Evolutionary conservation across 2,329 filamentous ascomycete species (phyloP).

Genomic region (Emergomyces pasteurianus): DNA sequence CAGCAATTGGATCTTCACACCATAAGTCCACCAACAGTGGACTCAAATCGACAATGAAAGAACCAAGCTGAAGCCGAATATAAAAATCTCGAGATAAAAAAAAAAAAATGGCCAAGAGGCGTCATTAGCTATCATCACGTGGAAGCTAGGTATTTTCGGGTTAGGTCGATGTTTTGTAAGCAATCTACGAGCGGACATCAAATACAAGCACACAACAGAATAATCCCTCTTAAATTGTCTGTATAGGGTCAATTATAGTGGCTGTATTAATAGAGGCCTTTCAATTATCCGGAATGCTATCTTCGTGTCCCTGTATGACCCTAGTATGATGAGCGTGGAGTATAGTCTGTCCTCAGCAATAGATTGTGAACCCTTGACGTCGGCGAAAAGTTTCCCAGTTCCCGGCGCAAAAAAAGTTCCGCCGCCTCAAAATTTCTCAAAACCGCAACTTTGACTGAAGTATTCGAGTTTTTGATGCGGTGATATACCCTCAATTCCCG

Average conservation of each 20-base stretch:
- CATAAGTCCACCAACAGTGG: background rate
- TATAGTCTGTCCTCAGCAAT: no score
- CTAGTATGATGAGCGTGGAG: background rate
- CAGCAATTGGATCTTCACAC: background rate
- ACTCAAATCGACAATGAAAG: background rate
- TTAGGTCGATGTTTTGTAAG: no score
- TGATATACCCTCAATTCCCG: background rate
- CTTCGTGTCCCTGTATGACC: background rate
- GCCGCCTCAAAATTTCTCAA: background rate
- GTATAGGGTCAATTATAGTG: no score
- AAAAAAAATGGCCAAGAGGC: no score
- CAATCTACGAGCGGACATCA: no score
- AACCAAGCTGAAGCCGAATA: background rate
- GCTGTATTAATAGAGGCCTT: background rate
- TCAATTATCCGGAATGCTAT: background rate
- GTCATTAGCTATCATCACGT: no score
- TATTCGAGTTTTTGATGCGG: background rate
- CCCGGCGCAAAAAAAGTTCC: background rate
- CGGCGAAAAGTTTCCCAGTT: constrained; percentile 1
- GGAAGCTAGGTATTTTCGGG: background rate
- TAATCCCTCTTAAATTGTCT: background rate
- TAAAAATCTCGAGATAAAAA: background rate
- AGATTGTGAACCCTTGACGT: no score
- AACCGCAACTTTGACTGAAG: background rate
- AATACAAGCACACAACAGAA: no score